Conservation (phyloP, 2,329 filamentous ascomycete species). For the Trichophaea hybrida region DNA sequence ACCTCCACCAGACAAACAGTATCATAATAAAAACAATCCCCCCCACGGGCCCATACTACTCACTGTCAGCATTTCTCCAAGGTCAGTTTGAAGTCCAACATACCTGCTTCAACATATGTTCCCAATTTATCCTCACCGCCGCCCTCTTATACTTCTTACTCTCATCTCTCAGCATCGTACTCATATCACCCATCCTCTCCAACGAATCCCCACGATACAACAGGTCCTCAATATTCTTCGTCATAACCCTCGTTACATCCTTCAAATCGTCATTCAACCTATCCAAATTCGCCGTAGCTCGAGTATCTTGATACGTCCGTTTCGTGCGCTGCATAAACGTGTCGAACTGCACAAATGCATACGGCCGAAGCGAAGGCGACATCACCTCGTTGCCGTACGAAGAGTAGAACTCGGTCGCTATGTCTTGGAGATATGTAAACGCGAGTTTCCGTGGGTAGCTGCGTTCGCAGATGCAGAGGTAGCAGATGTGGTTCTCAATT, state of each 20-base stretch:
- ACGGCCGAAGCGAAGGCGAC: slow-evolving; percentile 63
- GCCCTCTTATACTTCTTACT: slow-evolving; percentile 87
- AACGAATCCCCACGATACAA: slow-evolving; percentile 87
- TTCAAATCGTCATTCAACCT: slow-evolving; percentile 93
- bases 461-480: slow-evolving; percentile 82
- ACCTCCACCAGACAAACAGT: slow-evolving; percentile 81
- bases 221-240: slow-evolving; percentile 97
- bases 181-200: slow-evolving; percentile 95
- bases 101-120: slow-evolving; percentile 78
- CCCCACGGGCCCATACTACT: slow-evolving; percentile 72
- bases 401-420: slow-evolving; percentile 77
- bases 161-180: slow-evolving; percentile 72
- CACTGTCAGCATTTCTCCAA: slow-evolving; percentile 6
- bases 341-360: slow-evolving; percentile 96
- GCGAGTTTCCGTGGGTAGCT: slow-evolving; percentile 96
- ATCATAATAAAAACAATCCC: slow-evolving; percentile 68
- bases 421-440: slow-evolving; percentile 92
- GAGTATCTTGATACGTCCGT: slow-evolving; percentile 82
- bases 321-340: slow-evolving; percentile 89
- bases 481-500: slow-evolving; percentile 69
- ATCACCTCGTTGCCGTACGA: slow-evolving; percentile 69
- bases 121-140: slow-evolving; percentile 95
- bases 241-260: slow-evolving; percentile 98
- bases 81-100: slow-evolving; percentile 28
- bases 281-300: slow-evolving; percentile 82